A percentile compares a stretch with the other conserved stretches of the same genome.
These are phyloP conservation scores for Auriscalpium vulgare DNA, from an alignment of 768 basidiomycete species.

Conservation along the genomic window DNA sequence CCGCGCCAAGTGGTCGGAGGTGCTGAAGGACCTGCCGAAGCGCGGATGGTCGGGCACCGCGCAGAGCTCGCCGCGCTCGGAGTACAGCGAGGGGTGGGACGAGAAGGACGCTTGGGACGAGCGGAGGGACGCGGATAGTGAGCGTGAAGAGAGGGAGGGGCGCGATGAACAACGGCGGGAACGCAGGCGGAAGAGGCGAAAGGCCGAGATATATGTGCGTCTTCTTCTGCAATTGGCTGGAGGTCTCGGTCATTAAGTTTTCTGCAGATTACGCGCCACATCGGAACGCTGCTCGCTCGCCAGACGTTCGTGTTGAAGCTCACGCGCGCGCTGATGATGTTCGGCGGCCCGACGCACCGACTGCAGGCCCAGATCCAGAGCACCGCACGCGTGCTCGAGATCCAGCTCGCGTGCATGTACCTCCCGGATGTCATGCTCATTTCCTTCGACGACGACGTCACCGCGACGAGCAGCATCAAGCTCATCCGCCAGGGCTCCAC, in stretches of 20 bases:
- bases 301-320: conserved; percentile 85
- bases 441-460: conserved; percentile 73
- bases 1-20: conserved; percentile 26
- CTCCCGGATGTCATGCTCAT: conserved; percentile 70
- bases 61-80: conserved; percentile 22
- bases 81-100: conserved; percentile 22
- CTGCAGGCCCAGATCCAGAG: conserved; percentile 76
- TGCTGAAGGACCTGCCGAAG: conserved; percentile 33
- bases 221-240: background rate
- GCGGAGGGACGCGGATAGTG: conserved; percentile 13
- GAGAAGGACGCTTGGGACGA: conserved; percentile 15
- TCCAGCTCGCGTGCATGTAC: conserved; percentile 68
- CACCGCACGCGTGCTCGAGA: conserved; percentile 71
- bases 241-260: background rate
- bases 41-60: conserved; percentile 17
- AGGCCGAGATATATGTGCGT: conserved; percentile 70
- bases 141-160: conserved; percentile 25
- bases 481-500: conserved; percentile 66
- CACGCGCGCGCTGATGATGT: conserved; percentile 83
- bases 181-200: conserved; percentile 48
- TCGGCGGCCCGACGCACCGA: conserved; percentile 77
- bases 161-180: conserved; percentile 32
- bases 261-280: conserved; percentile 68
- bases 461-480: conserved; percentile 76
- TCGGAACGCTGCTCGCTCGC: conserved; percentile 72